Percentiles rank a stretch among this genome's conserved stretches.
Conservation (phyloP, 768 basidiomycete genomes). For the Serpula lacrymans region DNA sequence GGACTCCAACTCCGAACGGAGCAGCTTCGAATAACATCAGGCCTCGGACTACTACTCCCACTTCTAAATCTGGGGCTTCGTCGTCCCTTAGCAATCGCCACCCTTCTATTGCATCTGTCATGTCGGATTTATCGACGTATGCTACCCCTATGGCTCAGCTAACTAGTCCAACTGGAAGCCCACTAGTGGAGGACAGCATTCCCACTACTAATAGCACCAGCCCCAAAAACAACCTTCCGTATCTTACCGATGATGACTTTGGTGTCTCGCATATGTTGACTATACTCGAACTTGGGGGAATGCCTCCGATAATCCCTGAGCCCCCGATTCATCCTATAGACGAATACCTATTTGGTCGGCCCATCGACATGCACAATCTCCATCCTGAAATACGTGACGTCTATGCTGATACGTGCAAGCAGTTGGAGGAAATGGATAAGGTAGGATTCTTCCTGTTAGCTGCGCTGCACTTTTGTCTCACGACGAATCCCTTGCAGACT, state of each 20-base stretch:
- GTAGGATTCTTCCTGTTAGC: conserved; percentile 31
- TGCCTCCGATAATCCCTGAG: conserved; percentile 31
- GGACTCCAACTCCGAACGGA: conserved; percentile 24
- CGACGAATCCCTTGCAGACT: conserved; percentile 16
- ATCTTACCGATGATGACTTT: conserved; percentile 78
- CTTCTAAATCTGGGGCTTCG: conserved; percentile 21
- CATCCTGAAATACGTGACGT: conserved; percentile 73
- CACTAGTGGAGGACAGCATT: conserved; percentile 13
- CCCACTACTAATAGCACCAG: conserved; percentile 13
- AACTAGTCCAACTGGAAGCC: conserved; percentile 19
- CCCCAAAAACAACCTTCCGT: conserved; percentile 36
- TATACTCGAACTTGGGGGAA: conserved; percentile 69
- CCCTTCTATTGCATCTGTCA: conserved; percentile 70
- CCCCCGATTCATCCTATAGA: conserved; percentile 61
- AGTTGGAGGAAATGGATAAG: conserved; percentile 79
- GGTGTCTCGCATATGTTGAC: conserved; percentile 86
- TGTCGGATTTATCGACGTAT: conserved; percentile 61
- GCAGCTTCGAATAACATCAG: conserved; percentile 10
- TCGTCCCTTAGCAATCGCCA: conserved; percentile 49
- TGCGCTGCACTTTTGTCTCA: not conserved
- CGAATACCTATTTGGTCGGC: conserved; percentile 67
- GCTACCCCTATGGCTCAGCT: conserved; percentile 38
- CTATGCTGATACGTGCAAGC: conserved; percentile 65
- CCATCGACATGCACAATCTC: conserved; percentile 55
- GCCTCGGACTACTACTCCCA: conserved; percentile 21